These are phyloP conservation scores for Amphicarpaea edgeworthii DNA, from an alignment of 306 rosid genomes.

Conservation along the genomic window DNA sequence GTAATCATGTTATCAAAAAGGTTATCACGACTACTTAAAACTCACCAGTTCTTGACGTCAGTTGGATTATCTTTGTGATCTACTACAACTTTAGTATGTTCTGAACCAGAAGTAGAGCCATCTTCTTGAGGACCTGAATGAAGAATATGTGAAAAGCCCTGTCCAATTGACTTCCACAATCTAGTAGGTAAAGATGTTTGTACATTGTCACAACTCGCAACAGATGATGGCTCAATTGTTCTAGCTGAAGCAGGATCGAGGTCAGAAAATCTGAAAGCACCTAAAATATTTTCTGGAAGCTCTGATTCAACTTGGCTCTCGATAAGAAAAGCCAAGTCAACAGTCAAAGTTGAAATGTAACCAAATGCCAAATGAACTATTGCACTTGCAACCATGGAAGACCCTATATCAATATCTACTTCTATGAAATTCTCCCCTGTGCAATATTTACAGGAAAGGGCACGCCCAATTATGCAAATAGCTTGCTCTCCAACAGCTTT, in stretches of 20 bases:
- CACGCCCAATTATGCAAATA: slow-evolving; percentile 81
- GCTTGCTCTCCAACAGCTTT: slow-evolving; percentile 96
- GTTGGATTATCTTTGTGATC: slow-evolving; percentile 44
- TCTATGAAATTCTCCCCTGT: slow-evolving; percentile 72
- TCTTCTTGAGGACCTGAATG: slow-evolving; percentile 70
- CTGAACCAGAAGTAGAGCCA: slow-evolving; percentile 51
- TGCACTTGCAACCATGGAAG: slow-evolving; percentile 90
- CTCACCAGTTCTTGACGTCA: slow-evolving; percentile 54
- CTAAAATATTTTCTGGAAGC: slow-evolving; percentile 81
- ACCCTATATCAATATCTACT: slow-evolving; percentile 91
- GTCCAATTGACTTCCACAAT: slow-evolving; percentile 80
- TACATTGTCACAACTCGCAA: slow-evolving; percentile 28
- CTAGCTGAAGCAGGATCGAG: slow-evolving; percentile 74
- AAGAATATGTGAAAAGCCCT: slow-evolving; percentile 70
- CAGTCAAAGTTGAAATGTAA: slow-evolving; percentile 72
- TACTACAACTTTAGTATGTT: slow-evolving; percentile 43
- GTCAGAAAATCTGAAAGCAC: slow-evolving; percentile 82
- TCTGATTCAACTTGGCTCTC: slow-evolving; percentile 77
- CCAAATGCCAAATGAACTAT: slow-evolving; percentile 88
- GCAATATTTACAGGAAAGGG: slow-evolving; percentile 72
- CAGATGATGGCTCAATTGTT: slow-evolving; percentile 58
- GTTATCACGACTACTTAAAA: background rate
- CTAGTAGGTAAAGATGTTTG: slow-evolving; percentile 67
- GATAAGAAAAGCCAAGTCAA: slow-evolving; percentile 85
- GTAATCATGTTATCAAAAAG: slow-evolving; percentile 8